Percentiles rank a stretch among this genome's conserved stretches.
Evolutionary conservation across 352 stramenopile species (phyloP).

Genomic region (Phytophthora nicotianae): DNA sequence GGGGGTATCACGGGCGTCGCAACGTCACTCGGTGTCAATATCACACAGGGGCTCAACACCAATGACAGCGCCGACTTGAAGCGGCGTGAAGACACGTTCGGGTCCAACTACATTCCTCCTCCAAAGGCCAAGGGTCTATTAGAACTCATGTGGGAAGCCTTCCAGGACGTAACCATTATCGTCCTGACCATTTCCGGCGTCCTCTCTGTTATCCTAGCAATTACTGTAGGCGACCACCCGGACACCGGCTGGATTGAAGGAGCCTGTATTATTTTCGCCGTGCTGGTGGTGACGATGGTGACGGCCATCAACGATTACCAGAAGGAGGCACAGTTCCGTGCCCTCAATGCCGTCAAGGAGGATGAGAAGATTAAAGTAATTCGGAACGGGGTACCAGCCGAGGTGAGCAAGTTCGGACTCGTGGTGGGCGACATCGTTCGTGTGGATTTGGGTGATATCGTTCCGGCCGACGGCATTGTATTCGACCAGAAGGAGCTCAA

Average conservation of each 20-base stretch:
- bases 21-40: slow-evolving; percentile 44
- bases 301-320: slow-evolving; percentile 93
- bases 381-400: slow-evolving; percentile 61
- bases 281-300: slow-evolving; percentile 91
- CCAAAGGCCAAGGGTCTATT: slow-evolving; percentile 53
- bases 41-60: slow-evolving; percentile 54
- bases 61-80: slow-evolving; percentile 52
- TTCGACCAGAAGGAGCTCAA: slow-evolving; percentile 91
- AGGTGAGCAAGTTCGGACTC: slow-evolving; percentile 80
- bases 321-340: slow-evolving; percentile 91
- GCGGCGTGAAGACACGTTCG: slow-evolving; percentile 60
- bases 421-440: slow-evolving; percentile 91
- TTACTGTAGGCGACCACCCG: slow-evolving; percentile 61
- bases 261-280: slow-evolving; percentile 90
- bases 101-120: slow-evolving; percentile 73
- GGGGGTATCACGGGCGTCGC: slow-evolving; percentile 67
- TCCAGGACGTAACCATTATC: slow-evolving; percentile 85
- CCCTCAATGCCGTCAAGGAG: slow-evolving; percentile 85
- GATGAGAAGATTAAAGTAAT: slow-evolving; percentile 88
- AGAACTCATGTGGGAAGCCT: slow-evolving; percentile 90
- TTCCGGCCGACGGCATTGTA: slow-evolving; percentile 91
- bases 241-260: slow-evolving; percentile 91
- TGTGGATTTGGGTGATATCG: slow-evolving; percentile 84
- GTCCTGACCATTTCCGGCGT: slow-evolving; percentile 58
- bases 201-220: slow-evolving; percentile 56